Base-by-base conservation (phyloP, 2,329 filamentous ascomycete genomes). In the Neospermospora avenae region DNA sequence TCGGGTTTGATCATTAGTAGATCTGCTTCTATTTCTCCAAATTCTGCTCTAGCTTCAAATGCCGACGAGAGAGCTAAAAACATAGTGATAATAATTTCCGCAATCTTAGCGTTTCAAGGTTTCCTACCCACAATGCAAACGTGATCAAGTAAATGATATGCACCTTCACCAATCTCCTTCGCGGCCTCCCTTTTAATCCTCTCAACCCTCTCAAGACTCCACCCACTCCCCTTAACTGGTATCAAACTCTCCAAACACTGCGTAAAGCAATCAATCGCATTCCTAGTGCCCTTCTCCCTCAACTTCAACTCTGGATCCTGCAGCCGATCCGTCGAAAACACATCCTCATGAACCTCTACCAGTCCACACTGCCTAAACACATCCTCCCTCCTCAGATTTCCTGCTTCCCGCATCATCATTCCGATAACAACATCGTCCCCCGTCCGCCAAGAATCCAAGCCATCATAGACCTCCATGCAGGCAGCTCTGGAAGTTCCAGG, bases 111-210 rank as follows among this genome's bases (percentile, higher is more conserved):
- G 28, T 31, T 10, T 31, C 28, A 31, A 31, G 28, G 28, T 31
- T 57, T 58, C 25, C 55, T 57, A 41, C 59, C 59, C 16, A 61
- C 25, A 20, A 61, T 58, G 44, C 55, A 61, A 44, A 61, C 48
- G 7, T 61, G 59, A 44, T 61, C 51, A 45, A 61, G 48, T 16
- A 55, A 58, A 58, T 61, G 59, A 61, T 61, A 61, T 49, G 57
- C 48, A 3, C 59, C 59, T 20, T 28, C 28, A n/a, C 48, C 55
- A 49, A 61, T 35, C 34, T 61, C 59, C 42, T 14, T 55, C 48
- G 41, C 42, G 11, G 55, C 59, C 25, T 55, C n/a, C 37, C 41
- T 16, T 20, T 42, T 58, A 5, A 61, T 3, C 22, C 24, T 25
- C 16, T 58, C 48, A 22, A 61, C 31, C 53, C 65, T 66, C 7